Evolutionary conservation across 805 yeast genomes (phyloP).

Genomic region (Schwanniomyces sp.): DNA sequence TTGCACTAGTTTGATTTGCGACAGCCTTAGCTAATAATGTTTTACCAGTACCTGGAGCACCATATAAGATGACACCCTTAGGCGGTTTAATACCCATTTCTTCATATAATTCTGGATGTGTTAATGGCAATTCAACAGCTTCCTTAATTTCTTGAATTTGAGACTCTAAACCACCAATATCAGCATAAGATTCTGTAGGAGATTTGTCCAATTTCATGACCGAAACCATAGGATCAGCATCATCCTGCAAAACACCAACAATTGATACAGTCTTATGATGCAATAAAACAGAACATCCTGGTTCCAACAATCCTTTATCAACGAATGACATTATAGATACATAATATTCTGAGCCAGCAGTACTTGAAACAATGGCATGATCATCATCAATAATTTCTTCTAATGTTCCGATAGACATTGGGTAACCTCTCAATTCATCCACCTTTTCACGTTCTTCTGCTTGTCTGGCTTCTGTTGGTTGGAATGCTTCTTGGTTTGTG

Average conservation of each 20-base stretch:
- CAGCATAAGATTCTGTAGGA: conserved; percentile 95
- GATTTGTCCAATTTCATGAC: conserved; percentile 98
- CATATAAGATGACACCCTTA: conserved; percentile 94
- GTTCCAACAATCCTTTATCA: conserved; percentile 92
- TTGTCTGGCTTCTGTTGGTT: conserved; percentile 95
- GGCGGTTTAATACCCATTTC: conserved; percentile 99
- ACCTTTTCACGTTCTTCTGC: conserved; percentile 94
- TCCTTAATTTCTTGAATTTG: conserved; percentile 98
- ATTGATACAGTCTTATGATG: conserved; percentile 95
- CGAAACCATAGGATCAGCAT: conserved; percentile 95
- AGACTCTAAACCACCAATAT: conserved; percentile 92
- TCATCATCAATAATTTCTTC: conserved; percentile 98
- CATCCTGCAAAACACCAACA: conserved; percentile 98
- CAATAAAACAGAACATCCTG: conserved; percentile 92
- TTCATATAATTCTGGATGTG: conserved; percentile 95
- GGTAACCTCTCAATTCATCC: conserved; percentile 94
- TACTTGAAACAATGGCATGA: conserved; percentile 95
- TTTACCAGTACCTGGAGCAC: conserved; percentile 98
- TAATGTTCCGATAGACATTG: conserved; percentile 93
- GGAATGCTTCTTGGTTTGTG: conserved; percentile 88
- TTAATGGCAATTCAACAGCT: conserved; percentile 91
- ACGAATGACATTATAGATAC: conserved; percentile 95
- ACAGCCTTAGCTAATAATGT: conserved; percentile 96
- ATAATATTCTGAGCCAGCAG: conserved; percentile 96
- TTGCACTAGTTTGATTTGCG: conserved; percentile 96